A percentile compares a stretch with the other conserved stretches of the same genome.
phyloP scores from a whole-genome alignment of 768 basidiomycete genomes.

The Hysterangium stoloniferum region DNA sequence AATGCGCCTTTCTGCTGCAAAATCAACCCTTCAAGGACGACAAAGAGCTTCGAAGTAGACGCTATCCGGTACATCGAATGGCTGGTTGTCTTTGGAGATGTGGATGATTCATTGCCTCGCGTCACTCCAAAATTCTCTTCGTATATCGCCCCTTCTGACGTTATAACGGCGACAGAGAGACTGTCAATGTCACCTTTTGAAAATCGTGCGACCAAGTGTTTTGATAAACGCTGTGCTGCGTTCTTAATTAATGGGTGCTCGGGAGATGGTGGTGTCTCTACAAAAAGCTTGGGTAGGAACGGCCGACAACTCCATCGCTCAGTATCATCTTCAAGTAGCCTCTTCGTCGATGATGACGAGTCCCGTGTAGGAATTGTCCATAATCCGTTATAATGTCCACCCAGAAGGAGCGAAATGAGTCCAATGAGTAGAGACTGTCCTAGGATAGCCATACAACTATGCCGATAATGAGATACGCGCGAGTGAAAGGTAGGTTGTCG shows the following conservation, averaged over 20 bases:
- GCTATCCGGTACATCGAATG: constrained; percentile 46
- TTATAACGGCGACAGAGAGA: constrained; percentile 42
- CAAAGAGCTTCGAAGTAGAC: constrained; percentile 45
- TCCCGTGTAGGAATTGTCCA: not conserved
- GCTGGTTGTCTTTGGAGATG: constrained; percentile 25
- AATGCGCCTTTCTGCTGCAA: constrained; percentile 37
- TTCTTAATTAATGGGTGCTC: constrained; percentile 15
- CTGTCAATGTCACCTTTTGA: constrained; percentile 37
- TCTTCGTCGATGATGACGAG: not conserved
- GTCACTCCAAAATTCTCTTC: constrained; percentile 36
- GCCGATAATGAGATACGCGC: too few species aligned
- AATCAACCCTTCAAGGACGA: constrained; percentile 39
- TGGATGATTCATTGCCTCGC: constrained; percentile 36
- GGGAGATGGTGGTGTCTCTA: constrained; percentile 11
- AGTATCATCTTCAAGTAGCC: too few species aligned
- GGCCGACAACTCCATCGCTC: constrained; percentile 21
- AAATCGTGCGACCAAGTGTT: constrained; percentile 15
- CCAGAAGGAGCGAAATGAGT: not conserved
- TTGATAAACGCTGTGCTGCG: not conserved
- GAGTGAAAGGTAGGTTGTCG: too few species aligned
- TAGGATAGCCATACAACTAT: too few species aligned
- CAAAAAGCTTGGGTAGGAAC: constrained; percentile 21
- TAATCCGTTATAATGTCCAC: constrained; percentile 2
- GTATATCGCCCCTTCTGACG: constrained; percentile 36
- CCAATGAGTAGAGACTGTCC: not conserved